phyloP scores from a whole-genome alignment of 2,329 filamentous ascomycete genomes.

The Colletotrichum nymphaeae region DNA sequence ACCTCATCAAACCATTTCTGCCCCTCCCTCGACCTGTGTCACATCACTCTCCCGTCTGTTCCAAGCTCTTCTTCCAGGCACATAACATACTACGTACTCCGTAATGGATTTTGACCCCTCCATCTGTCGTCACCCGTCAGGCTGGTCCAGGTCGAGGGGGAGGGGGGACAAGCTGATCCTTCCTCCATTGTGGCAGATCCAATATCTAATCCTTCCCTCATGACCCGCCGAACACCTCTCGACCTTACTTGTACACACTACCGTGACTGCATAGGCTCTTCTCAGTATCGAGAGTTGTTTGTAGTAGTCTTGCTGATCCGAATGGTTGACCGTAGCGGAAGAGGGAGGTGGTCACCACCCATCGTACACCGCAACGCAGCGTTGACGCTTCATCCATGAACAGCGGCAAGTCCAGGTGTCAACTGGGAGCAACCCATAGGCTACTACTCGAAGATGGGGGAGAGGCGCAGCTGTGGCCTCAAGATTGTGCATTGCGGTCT shows the following conservation, averaged over 20 bases:
- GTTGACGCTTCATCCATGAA: neutral
- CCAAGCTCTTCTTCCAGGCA: neutral
- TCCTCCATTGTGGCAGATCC: slow-evolving; percentile 11
- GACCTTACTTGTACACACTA: neutral
- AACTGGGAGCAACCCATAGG: neutral
- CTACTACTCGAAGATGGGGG: neutral
- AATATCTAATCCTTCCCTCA: neutral
- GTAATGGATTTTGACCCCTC: neutral
- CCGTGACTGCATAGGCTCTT: neutral
- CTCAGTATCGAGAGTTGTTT: neutral
- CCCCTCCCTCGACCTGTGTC: slow-evolving; percentile 22
- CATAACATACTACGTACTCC: neutral
- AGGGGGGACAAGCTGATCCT: slow-evolving; percentile 11
- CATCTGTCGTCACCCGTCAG: slow-evolving; percentile 22
- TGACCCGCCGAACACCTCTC: slow-evolving; percentile 11
- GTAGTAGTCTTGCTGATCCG: neutral
- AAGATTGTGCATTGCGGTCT: neutral
- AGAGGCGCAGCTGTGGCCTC: slow-evolving; percentile 11
- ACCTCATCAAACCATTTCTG: slow-evolving; percentile 22
- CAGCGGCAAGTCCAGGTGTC: neutral
- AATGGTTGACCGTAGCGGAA: neutral
- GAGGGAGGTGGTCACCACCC: neutral
- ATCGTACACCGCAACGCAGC: neutral
- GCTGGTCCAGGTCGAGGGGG: slow-evolving; percentile 14
- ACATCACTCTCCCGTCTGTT: neutral